Percentiles rank a stretch among this genome's conserved stretches.
These are phyloP conservation scores for Claviceps arundinis DNA, from an alignment of 2,329 filamentous ascomycete genomes.

Conservation along the genomic window DNA sequence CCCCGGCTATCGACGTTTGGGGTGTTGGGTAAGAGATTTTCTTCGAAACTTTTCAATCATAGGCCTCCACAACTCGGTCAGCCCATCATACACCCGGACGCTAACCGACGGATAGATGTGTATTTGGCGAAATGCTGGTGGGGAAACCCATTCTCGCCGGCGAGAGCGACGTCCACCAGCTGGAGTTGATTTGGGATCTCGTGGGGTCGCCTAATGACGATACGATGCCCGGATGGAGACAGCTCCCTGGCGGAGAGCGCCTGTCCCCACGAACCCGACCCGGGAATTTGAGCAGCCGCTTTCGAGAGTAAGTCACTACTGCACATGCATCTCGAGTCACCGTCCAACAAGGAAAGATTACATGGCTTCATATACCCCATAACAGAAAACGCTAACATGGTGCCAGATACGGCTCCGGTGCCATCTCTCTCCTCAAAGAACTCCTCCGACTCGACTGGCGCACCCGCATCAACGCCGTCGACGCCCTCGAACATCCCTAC, in stretches of 20 bases:
- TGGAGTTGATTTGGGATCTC: conserved; percentile 86
- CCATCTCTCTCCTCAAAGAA: conserved; percentile 68
- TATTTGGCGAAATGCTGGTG: conserved; percentile 95
- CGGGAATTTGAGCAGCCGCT: conserved; percentile 57
- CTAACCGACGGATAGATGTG: conserved; percentile 51
- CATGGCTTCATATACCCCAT: too few species aligned
- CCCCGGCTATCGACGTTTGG: conserved; percentile 97
- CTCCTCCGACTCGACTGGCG: conserved; percentile 83
- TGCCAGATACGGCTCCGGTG: conserved; percentile 49
- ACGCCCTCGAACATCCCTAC: conserved; percentile 85
- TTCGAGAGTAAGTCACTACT: conserved; percentile 48
- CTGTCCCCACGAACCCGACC: conserved; percentile 48
- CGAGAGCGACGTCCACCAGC: conserved; percentile 77
- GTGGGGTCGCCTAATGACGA: conserved; percentile 82
- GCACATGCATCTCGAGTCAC: background rate
- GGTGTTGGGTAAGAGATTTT: conserved; percentile 63
- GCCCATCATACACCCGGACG: background rate
- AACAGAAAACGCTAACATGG: background rate
- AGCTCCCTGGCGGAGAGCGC: conserved; percentile 67
- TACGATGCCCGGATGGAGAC: conserved; percentile 84
- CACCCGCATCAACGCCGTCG: conserved; percentile 79
- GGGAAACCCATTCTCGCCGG: conserved; percentile 86
- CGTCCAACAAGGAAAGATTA: background rate
- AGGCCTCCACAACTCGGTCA: background rate
- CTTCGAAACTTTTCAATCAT: background rate